Base-by-base conservation (phyloP, 805 yeast species). In the Spathaspora passalidarum region DNA sequence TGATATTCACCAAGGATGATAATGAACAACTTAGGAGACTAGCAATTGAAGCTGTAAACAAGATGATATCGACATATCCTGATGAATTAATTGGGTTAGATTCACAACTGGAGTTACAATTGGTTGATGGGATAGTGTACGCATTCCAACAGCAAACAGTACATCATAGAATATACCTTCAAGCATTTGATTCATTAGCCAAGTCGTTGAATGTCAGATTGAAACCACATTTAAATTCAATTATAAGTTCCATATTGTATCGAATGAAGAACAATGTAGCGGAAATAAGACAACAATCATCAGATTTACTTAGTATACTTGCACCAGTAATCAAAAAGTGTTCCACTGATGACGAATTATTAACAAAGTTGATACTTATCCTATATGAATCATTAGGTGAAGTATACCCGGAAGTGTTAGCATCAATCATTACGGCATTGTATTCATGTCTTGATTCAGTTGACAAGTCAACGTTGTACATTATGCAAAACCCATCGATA, bases 331-430 rank as follows among this genome's bases (percentile, higher is more conserved):
- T 92, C 40, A 78, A 79, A 52, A 59, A 69, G 10, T 86, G 96
- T 60, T 78, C 75, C 7, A 57, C 56, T 17, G 85, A 86, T 56
- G 77, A 75, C 29, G 82, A 76, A 10, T 65, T 87, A 44, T 59
- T 92, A 50, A 75, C 75, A 46, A 86, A 86, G 55, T 68, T 92
- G 44, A 82, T 90, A 4, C 76, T 86, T 18, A 83, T 91, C 13
- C 68, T 94, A 26, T 89, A 86, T 61, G 99, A 94, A 62, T 86
- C 94, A 11, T 72, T 94, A 8, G 99, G 99, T 16, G 99, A 94
- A 60, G 92, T 86, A 5, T 89, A 82, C 53, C 99, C 99, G 0
- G 96, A 90, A 43, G 97, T 90, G 2, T 69, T 94, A 39, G 97
- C 96, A 0, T 86, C 97, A 0, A 77, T 92, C 2, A 67, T 94